These are phyloP conservation scores for Aspergillus piperis DNA, from an alignment of 2,329 filamentous ascomycete species.

Conservation along the genomic window DNA sequence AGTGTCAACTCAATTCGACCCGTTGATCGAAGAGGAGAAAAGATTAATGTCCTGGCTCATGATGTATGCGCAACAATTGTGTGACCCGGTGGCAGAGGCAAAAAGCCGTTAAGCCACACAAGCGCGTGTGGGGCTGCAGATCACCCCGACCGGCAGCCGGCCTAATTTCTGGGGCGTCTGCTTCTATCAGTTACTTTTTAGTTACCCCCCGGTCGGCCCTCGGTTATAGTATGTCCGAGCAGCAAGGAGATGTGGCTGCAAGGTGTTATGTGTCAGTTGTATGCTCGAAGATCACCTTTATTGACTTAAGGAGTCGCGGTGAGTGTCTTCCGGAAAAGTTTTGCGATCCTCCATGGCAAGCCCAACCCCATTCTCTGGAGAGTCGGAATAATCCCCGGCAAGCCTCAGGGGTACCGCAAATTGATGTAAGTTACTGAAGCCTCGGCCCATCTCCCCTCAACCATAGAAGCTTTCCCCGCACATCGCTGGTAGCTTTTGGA, in stretches of 20 bases:
- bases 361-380: neutral
- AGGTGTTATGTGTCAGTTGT: no score
- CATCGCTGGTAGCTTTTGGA: neutral
- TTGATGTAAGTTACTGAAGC: neutral
- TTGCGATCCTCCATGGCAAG: neutral
- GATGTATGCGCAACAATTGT: no score
- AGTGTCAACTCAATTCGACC: no score
- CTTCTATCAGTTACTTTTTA: neutral
- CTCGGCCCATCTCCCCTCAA: neutral
- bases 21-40: no score
- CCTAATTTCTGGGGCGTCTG: neutral
- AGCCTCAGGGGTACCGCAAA: neutral
- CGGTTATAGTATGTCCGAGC: neutral
- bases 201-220: neutral
- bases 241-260: neutral
- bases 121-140: neutral
- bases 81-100: neutral
- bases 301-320: no score
- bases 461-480: slow-evolving; percentile 18
- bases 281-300: no score
- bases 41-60: no score
- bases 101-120: neutral
- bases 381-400: neutral
- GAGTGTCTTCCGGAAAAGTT: neutral
- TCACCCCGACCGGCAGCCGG: neutral